A percentile compares a stretch with the other conserved stretches of the same genome.
Conservation (phyloP, 1,139 yeast species). For the Casaregolazyma lundiana region DNA sequence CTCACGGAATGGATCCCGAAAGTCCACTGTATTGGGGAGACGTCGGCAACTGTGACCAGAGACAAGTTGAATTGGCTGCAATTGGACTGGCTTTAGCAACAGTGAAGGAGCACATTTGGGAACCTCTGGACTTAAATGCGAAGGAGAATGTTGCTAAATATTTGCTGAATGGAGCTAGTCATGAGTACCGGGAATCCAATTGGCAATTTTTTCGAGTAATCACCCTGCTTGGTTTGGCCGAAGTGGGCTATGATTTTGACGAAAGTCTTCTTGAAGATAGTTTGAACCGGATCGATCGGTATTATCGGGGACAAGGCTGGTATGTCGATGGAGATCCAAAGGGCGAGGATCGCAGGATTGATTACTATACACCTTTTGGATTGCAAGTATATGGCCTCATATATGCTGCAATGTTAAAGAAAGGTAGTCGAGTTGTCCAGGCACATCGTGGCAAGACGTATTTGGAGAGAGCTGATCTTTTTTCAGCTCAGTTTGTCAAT, state of each 20-base stretch:
- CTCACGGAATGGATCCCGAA: constrained; percentile 30
- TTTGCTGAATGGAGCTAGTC: constrained; percentile 21
- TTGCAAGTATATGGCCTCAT: constrained; percentile 31
- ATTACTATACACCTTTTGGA: constrained; percentile 34
- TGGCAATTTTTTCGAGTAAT: constrained; percentile 34
- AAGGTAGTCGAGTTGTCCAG: too few species aligned
- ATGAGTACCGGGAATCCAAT: constrained; percentile 24
- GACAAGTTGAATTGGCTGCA: constrained; percentile 33
- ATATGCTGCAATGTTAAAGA: constrained; percentile 23
- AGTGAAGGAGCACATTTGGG: constrained; percentile 29
- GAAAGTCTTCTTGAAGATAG: constrained; percentile 20
- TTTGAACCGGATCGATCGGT: constrained; percentile 25
- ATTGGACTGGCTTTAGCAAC: constrained; percentile 29
- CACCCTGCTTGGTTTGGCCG: constrained; percentile 30
- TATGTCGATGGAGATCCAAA: constrained; percentile 27
- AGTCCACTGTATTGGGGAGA: constrained; percentile 33
- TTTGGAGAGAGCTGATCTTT: constrained; percentile 23
- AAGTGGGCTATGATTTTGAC: constrained; percentile 26
- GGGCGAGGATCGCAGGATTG: constrained; percentile 22
- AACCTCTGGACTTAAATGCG: constrained; percentile 25
- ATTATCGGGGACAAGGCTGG: constrained; percentile 33
- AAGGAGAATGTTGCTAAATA: constrained; percentile 23
- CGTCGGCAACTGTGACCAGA: constrained; percentile 23
- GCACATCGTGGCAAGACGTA: too few species aligned
- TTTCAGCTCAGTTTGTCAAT: constrained; percentile 27